phyloP scores from a whole-genome alignment of 2,329 filamentous ascomycete species.

The Aspergillus flavus region DNA sequence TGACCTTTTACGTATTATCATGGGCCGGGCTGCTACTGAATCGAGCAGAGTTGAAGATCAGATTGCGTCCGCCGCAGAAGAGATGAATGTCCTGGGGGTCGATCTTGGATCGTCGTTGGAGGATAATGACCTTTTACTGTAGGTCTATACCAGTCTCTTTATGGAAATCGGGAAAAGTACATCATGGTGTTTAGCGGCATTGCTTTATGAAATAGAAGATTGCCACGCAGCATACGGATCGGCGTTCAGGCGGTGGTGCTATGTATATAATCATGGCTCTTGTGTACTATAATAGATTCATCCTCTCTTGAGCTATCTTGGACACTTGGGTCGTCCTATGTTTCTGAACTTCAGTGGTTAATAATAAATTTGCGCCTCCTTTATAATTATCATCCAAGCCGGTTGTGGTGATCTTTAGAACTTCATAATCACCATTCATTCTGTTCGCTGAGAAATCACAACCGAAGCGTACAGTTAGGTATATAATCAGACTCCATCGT shows the following conservation, averaged over 20 bases:
- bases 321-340: background rate
- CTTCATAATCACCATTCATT: too few species aligned
- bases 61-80: slow-evolving; percentile 36
- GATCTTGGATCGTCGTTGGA: slow-evolving; percentile 35
- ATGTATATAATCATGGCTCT: slow-evolving; percentile 1
- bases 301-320: background rate
- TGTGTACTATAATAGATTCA: background rate
- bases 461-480: too few species aligned
- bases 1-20: slow-evolving; percentile 44
- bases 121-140: slow-evolving; percentile 30
- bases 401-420: background rate
- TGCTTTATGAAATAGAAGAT: background rate
- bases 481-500: too few species aligned
- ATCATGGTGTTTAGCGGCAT: background rate
- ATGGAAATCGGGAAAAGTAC: background rate
- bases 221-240: background rate
- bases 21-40: slow-evolving; percentile 36
- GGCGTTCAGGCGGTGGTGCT: background rate
- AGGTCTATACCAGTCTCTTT: background rate
- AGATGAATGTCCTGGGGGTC: slow-evolving; percentile 40
- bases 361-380: background rate
- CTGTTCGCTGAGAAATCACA: too few species aligned
- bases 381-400: background rate
- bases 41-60: slow-evolving; percentile 36
- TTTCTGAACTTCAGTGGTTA: background rate